Percentiles rank a stretch among this genome's conserved stretches.
Evolutionary conservation across 495 filamentous ascomycete species (phyloP).

Genomic region (Xanthoparmelia taractica): DNA sequence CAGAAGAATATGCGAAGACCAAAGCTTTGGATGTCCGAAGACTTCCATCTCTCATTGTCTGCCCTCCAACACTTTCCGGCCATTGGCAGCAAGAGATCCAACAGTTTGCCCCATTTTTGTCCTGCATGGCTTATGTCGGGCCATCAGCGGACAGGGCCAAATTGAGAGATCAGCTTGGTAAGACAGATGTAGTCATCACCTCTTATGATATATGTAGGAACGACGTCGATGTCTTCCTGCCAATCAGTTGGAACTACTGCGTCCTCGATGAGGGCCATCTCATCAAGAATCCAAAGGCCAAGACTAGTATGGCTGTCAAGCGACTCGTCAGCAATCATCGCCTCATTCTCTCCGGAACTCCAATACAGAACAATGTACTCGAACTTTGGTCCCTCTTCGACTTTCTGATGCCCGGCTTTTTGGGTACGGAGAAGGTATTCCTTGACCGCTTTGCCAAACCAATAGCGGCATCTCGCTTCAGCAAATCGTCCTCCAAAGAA

Average conservation of each 20-base stretch:
- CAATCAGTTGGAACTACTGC: slow-evolving; percentile 91
- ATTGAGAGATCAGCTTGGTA: slow-evolving; percentile 56
- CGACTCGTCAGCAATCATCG: slow-evolving; percentile 81
- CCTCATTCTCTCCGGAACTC: slow-evolving; percentile 90
- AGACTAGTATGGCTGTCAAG: slow-evolving; percentile 88
- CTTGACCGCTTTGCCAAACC: slow-evolving; percentile 95
- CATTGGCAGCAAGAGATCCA: slow-evolving; percentile 98
- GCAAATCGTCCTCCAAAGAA: slow-evolving; percentile 95
- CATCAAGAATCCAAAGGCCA: slow-evolving; percentile 96
- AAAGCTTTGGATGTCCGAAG: slow-evolving; percentile 64
- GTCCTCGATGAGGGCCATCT: slow-evolving; percentile 96
- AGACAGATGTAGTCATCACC: slow-evolving; percentile 87
- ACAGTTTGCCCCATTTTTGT: slow-evolving; percentile 88
- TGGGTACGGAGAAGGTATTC: slow-evolving; percentile 98
- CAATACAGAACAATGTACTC: slow-evolving; percentile 96
- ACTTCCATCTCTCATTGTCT: slow-evolving; percentile 88
- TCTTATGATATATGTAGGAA: slow-evolving; percentile 97
- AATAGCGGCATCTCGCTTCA: slow-evolving; percentile 87
- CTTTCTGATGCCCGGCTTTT: slow-evolving; percentile 97
- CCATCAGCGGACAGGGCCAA: slow-evolving; percentile 69
- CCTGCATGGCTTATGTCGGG: slow-evolving; percentile 81
- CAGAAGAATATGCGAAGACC: slow-evolving; percentile 79
- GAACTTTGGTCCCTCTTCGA: slow-evolving; percentile 99
- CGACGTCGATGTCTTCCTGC: slow-evolving; percentile 74
- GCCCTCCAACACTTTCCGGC: slow-evolving; percentile 92